These are phyloP conservation scores for Circinella umbellata DNA, from an alignment of 371 early-diverging fungal species.

Conservation along the genomic window DNA sequence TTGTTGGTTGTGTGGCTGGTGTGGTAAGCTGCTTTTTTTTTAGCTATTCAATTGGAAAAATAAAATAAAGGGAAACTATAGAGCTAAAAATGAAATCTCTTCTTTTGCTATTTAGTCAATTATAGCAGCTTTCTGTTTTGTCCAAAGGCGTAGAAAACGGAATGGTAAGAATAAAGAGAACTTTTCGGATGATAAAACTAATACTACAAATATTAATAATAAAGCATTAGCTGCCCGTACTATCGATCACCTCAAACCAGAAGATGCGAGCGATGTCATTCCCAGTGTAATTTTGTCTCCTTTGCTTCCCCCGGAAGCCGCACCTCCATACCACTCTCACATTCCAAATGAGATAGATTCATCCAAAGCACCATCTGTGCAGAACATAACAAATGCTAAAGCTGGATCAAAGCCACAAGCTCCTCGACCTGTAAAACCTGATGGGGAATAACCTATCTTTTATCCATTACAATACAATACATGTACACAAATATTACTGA, in stretches of 20 bases:
- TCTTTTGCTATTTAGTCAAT: not conserved
- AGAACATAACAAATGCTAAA: not conserved
- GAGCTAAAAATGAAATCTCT: not conserved
- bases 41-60: too few relatives aligned
- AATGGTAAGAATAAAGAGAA: too few relatives aligned
- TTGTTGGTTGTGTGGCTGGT: not conserved
- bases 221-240: too few relatives aligned
- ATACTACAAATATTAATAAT: too few relatives aligned
- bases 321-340: not conserved
- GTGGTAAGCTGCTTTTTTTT: not conserved
- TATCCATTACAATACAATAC: too few relatives aligned
- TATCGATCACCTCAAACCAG: not conserved
- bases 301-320: not conserved
- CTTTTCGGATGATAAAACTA: too few relatives aligned
- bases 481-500: too few relatives aligned
- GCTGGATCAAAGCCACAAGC: not conserved
- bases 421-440: not conserved
- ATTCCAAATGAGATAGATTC: not conserved
- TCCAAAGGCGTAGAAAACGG: too few relatives aligned
- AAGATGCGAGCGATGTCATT: not conserved
- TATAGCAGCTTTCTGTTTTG: too few relatives aligned
- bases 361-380: not conserved
- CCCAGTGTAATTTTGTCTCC: not conserved
- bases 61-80: too few relatives aligned
- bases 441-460: not conserved